A percentile compares a stretch with the other conserved stretches of the same genome.
phyloP scores from a whole-genome alignment of 208 protist genomes.

The Crithidia expoeki region DNA sequence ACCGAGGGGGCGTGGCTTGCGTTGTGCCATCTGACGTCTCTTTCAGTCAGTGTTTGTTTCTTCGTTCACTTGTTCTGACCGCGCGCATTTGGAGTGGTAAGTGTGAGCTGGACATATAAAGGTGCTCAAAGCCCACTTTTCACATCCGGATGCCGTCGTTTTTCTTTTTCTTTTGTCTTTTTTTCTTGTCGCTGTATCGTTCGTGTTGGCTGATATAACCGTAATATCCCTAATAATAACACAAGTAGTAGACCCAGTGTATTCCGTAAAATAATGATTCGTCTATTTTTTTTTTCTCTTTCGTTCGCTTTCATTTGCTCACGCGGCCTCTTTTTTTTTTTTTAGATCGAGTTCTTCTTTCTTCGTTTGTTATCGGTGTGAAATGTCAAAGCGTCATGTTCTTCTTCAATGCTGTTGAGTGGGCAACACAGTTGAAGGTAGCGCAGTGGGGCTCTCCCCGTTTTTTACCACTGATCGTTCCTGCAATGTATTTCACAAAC shows the following conservation, averaged over 20 bases:
- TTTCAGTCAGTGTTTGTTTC: not conserved
- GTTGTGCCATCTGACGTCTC: not conserved
- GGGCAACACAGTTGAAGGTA: not conserved
- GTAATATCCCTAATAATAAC: not conserved
- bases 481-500: not conserved
- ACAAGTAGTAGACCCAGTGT: not conserved
- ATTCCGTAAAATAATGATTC: not conserved
- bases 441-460: not conserved
- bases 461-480: not conserved
- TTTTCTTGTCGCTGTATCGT: not conserved
- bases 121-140: not conserved
- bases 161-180: slow-evolving; percentile 9
- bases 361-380: not conserved
- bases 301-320: not conserved
- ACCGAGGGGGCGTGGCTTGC: not conserved
- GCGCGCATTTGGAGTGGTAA: not conserved
- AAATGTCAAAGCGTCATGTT: not conserved
- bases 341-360: not conserved
- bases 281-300: not conserved
- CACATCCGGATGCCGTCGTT: not conserved
- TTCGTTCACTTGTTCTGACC: no score
- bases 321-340: not conserved
- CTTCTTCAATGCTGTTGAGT: not conserved
- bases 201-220: not conserved
- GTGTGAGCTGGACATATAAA: not conserved